Evolutionary conservation across 1,284 basidiomycete species (phyloP).

Genomic region (Cryptococcus wingfieldii): DNA sequence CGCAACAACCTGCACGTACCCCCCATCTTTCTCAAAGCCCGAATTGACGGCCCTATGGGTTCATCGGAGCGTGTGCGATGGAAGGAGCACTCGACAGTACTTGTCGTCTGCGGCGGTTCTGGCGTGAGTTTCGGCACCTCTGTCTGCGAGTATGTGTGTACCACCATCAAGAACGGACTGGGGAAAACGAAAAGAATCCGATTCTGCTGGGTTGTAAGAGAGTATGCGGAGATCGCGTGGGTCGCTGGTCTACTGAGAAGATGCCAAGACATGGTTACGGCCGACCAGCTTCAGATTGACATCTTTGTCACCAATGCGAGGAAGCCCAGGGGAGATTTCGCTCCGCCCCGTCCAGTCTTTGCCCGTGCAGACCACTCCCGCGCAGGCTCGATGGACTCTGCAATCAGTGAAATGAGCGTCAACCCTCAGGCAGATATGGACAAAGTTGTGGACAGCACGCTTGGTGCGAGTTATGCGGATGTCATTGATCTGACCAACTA

Average conservation of each 20-base stretch:
- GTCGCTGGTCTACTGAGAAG: constrained; percentile 65
- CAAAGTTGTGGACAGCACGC: constrained; percentile 13
- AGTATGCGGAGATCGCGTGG: constrained; percentile 83
- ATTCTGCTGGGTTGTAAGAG: constrained; percentile 79
- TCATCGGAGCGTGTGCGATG: constrained; percentile 64
- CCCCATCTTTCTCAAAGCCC: constrained; percentile 55
- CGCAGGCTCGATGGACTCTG: constrained; percentile 14
- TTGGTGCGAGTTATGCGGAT: constrained; percentile 48
- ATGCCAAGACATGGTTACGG: constrained; percentile 62
- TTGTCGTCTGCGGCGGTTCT: constrained; percentile 73
- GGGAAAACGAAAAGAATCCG: constrained; percentile 60
- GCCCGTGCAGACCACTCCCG: constrained; percentile 23
- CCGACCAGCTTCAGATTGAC: constrained; percentile 64
- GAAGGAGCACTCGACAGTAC: constrained; percentile 60
- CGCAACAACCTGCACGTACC: constrained; percentile 35
- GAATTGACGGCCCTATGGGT: constrained; percentile 76
- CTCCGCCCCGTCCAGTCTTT: constrained; percentile 53
- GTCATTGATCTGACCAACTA: constrained; percentile 73
- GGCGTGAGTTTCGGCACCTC: constrained; percentile 73
- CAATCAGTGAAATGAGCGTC: constrained; percentile 14
- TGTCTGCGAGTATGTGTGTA: constrained; percentile 66
- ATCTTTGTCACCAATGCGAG: constrained; percentile 68
- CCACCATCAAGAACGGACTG: constrained; percentile 58
- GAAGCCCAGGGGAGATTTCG: constrained; percentile 40
- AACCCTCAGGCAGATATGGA: constrained; percentile 13